Evolutionary conservation across 2,329 filamentous ascomycete genomes (phyloP), one percentile per base, ranked within the genome.

Genomic region (Aspergillus brunneoviolaceus): DNA sequence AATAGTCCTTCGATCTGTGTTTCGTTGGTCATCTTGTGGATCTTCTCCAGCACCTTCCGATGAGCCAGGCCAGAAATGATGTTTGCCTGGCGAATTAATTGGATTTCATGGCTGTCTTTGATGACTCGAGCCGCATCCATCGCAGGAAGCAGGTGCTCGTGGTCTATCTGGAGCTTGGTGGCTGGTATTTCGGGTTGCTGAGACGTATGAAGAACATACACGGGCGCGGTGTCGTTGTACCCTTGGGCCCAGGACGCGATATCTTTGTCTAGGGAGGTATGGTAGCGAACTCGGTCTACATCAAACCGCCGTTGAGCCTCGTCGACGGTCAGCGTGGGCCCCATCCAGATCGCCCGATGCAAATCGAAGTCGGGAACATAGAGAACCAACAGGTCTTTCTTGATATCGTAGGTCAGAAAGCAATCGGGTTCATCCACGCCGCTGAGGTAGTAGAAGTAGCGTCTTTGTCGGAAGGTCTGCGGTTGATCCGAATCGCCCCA

Each of bases 1-100:
- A 97, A 96, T 0, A 88, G 77, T 1, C 87, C 93, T 73, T 96
- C 89, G 33, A 97, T 85, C 73, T 97, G 90, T 35, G 86, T 83
- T 81, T 98, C 93, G 69, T 92, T 94, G 65, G 80, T 81, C 25
- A 89, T 90, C 27, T 80, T 79, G 65, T 82, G 84, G 35, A 89
- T 89, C 35, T 77, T 78, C 67, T 85, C 77, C 47, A 91, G 76
- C 3, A 90, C 84, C 19, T 82, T 83, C 42, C 80, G 82, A 75
- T 92, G 89, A 1, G 87, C 90, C 21, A 83, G 79, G n/a, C 82
- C 82, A 19, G 88, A 90, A 63, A 93, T 82, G 55, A 82, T 78
- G 74, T 92, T 92, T 57, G 90, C 90, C 71, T 88, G 87, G 67
- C 82, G 84, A 63, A 91, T 89, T 72, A 92, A 81, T 33, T 87